Base-by-base conservation (phyloP, 148 eudicot genomes). In the Spergularia marina region DNA sequence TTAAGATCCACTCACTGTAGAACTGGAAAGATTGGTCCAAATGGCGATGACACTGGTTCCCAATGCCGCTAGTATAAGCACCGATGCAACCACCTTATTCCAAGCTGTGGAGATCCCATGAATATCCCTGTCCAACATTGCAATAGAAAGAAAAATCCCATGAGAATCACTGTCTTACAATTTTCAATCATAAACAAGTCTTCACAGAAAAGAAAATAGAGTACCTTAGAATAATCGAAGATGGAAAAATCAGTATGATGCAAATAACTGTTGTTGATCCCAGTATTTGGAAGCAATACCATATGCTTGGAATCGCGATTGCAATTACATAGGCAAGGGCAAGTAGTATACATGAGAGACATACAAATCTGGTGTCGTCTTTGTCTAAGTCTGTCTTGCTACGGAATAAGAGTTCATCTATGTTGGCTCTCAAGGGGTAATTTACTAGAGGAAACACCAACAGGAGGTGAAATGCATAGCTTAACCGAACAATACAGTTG, bases 231-330 rank as follows among this genome's bases (percentile, higher is more conserved):
- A 90, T 83, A 58, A 94, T 91, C 0, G 89, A 83, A 20, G 90
- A 83, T 2, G 98, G 98, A 83, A 94, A 94, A 39, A 91, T 85
- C 79, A 94, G 90, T 74, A 83, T 90, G 70, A 91, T 80, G 89
- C 83, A 89, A 81, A 90, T 85, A 57, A 91, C 91, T 0, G 98
- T 94, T 5, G 98, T 94, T 6, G 97, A 89, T 62, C 98, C 98
- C 81, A 94, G 71, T 55, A 94, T 83, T 79, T 94, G 97, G 64
- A 94, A 94, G 84, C 94, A 91, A 81, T 88, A 91, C 98, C 98
- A 94, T 75, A 94, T 91, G 70, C 90, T 85, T 34, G 98, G 98
- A 73, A 94, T 81, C 12, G 85, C 89, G 10, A 91, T 84, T 21
- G 98, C 93, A 0, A 81, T 85, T 30, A 80, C 23, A 76, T 94